phyloP scores from a whole-genome alignment of 495 filamentous ascomycete species.

The Aspergillus sclerotioniger region DNA sequence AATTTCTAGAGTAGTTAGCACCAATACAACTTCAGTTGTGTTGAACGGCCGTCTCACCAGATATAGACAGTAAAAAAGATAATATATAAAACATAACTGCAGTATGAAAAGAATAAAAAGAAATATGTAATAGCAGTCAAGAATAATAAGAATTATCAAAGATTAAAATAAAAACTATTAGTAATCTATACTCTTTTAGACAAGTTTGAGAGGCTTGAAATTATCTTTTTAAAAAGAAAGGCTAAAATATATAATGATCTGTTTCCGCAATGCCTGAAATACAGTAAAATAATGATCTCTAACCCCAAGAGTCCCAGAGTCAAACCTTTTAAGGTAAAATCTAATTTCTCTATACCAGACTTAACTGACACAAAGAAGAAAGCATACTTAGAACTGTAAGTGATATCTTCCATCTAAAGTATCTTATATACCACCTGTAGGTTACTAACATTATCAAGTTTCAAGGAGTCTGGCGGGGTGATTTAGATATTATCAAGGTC shows the following conservation, averaged over 20 bases:
- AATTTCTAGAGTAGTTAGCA: too few species aligned
- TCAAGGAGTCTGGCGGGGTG: constrained; percentile 67
- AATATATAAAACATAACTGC: constrained; percentile 20
- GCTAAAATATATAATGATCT: constrained; percentile 66
- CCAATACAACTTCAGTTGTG: too few species aligned
- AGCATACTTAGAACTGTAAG: constrained; percentile 57
- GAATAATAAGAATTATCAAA: neutral
- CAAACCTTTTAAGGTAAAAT: constrained; percentile 42
- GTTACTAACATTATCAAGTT: constrained; percentile 38
- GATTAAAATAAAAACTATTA: neutral
- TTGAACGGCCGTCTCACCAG: too few species aligned
- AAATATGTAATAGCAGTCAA: neutral
- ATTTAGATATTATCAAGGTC: constrained; percentile 51
- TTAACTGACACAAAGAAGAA: constrained; percentile 49
- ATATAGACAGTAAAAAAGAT: constrained; percentile 39
- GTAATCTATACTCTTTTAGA: constrained; percentile 46
- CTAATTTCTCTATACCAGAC: constrained; percentile 49
- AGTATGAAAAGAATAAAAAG: constrained; percentile 4
- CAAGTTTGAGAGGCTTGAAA: constrained; percentile 53
- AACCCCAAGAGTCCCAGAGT: neutral
- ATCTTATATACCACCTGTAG: neutral
- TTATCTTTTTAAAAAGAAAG: constrained; percentile 48
- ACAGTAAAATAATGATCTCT: neutral
- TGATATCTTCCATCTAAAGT: constrained; percentile 6
- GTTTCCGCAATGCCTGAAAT: constrained; percentile 48